Conservation (phyloP, 257 asterid species). For the Primulina tabacum region DNA sequence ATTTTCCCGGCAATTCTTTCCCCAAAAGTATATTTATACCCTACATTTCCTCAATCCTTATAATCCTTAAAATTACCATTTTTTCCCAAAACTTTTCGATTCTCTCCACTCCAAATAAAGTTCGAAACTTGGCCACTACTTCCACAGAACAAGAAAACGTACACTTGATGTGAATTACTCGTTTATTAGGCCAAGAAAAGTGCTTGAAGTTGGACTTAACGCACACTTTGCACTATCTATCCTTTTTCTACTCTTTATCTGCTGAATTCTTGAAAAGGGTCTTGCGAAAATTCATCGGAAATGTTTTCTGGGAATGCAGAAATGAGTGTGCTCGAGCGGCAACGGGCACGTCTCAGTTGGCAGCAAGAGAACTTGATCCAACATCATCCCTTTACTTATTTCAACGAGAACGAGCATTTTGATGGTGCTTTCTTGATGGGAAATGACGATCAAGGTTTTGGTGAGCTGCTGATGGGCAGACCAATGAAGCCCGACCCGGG, state of each 20-base stretch:
- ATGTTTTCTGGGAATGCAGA: conserved; percentile 39
- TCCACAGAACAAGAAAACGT: conserved; percentile 14
- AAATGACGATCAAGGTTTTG: conserved; percentile 40
- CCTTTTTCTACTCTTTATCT: neutral
- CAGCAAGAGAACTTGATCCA: conserved; percentile 37
- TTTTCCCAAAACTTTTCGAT: conserved; percentile 2
- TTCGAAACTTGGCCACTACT: conserved; percentile 15
- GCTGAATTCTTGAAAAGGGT: conserved; percentile 2
- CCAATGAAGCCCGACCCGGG: conserved; percentile 58
- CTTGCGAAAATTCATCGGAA: conserved; percentile 34
- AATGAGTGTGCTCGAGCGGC: conserved; percentile 51
- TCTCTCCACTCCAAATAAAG: conserved; percentile 21
- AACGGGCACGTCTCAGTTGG: conserved; percentile 43
- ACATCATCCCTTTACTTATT: conserved; percentile 25
- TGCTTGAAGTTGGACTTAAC: neutral
- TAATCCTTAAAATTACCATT: conserved; percentile 16
- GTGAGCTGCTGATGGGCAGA: conserved; percentile 35
- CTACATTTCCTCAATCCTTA: conserved; percentile 24
- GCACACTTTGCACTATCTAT: neutral
- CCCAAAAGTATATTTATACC: conserved; percentile 31
- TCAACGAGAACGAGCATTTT: conserved; percentile 31
- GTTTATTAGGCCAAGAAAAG: conserved; percentile 14
- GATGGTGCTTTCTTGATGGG: conserved; percentile 16
- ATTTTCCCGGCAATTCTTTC: conserved; percentile 36
- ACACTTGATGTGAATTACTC: conserved; percentile 5